Base-by-base conservation (phyloP, 2,329 filamentous ascomycete species). In the Phoma sp. region DNA sequence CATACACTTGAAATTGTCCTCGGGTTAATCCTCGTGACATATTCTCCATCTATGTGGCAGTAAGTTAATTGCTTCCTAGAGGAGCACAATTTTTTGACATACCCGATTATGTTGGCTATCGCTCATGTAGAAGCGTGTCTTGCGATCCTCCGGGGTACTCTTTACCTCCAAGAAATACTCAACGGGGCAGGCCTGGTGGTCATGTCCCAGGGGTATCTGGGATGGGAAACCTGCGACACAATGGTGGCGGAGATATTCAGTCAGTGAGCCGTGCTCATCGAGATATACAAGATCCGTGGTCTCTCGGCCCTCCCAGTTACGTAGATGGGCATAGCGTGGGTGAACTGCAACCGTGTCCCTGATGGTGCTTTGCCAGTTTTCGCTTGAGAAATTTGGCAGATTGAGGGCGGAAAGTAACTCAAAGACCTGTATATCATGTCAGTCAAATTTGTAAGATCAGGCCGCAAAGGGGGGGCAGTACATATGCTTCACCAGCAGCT, bases 121-220 rank as follows among this genome's bases (percentile, higher is more conserved):
- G 59, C 78, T 82, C 70, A 83, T 76, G 42, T 67, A 83, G 48
- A 84, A 82, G 0, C 76, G 72, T 5, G 72, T 76, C 2, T 71
- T 64, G 38, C 68, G 75, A 1, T 58, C 42, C 1, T 65, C 63
- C 0, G 75, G 77, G 0, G 80, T 83, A 1, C 79, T 74, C 60
- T 83, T 84, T 32, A 84, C 81, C 50, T 84, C 82, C 2, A 84
- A 76, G 22, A 75, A 78, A 58, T 81, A 83, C 29, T 70, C 58
- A 0, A 66, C 58, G 75, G 42, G 44, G 52, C 55, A 9, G 39
- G 60, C 9, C 35, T 25, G 71, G 74, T 79, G 3, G 39, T 51
- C 1, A 57, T 52, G 22, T 38, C 25, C 52, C 0, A 78, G 4
- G 1, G 61, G 46, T 79, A 72, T 2, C 73, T 71, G n/a, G 64